A percentile compares a stretch with the other conserved stretches of the same genome.
These are phyloP conservation scores for Neckera pumila DNA, from an alignment of 225 moss, liverwort and hornwort genomes.

Conservation along the genomic window DNA sequence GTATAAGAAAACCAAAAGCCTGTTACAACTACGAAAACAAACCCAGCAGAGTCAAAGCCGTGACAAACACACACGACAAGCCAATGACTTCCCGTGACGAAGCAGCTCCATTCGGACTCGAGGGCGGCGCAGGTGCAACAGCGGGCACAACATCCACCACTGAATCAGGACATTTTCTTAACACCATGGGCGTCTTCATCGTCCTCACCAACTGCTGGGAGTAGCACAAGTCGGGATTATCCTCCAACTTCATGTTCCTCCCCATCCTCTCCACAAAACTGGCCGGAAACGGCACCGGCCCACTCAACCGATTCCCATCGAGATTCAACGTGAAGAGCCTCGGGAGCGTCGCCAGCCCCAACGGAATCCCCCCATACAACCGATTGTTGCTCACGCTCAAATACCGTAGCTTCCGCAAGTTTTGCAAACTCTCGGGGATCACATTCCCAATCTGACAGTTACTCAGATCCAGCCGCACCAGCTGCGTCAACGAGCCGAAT, in stretches of 20 bases:
- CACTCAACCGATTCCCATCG: conserved; percentile 34
- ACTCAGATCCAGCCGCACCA: conserved; percentile 23
- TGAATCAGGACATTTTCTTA: not conserved
- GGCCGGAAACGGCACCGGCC: conserved; percentile 30
- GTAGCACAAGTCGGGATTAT: conserved; percentile 27
- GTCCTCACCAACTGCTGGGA: conserved; percentile 3
- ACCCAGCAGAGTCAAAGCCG: not conserved
- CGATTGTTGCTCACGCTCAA: conserved; percentile 19
- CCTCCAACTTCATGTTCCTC: conserved; percentile 6
- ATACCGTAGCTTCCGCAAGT: not conserved
- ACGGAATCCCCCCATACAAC: conserved; percentile 1
- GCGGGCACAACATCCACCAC: not conserved
- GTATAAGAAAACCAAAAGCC: not conserved
- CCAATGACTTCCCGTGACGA: no score
- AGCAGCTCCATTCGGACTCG: not conserved
- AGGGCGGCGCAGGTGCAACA: not conserved
- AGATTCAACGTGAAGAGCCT: conserved; percentile 21
- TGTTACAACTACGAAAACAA: not conserved
- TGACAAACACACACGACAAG: not conserved
- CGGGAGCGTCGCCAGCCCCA: not conserved
- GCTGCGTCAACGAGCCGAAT: not conserved
- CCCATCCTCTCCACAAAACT: conserved; percentile 33
- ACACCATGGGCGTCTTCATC: not conserved
- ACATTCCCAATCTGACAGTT: not conserved
- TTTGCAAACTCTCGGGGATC: conserved; percentile 17